Evolutionary conservation across 176 grass and related monocot genomes (phyloP).

Genomic region (Oryza punctata): DNA sequence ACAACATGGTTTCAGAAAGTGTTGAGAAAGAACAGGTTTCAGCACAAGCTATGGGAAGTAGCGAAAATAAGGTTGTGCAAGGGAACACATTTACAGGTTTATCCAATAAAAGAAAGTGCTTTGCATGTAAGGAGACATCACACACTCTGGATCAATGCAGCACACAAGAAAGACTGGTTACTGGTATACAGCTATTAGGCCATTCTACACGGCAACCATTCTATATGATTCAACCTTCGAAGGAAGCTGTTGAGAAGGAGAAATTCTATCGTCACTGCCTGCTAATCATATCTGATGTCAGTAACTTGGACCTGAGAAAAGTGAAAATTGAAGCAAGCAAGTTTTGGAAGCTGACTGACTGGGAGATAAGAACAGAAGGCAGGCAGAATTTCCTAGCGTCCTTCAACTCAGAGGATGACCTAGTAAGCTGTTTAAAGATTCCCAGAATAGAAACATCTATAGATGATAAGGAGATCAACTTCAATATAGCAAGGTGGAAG

Average conservation of each 20-base stretch:
- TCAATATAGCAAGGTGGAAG: slow-evolving; percentile 34
- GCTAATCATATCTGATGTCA: slow-evolving; percentile 26
- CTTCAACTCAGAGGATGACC: slow-evolving; percentile 35
- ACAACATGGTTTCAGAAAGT: no score
- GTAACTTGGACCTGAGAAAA: slow-evolving; percentile 18
- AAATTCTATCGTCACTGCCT: slow-evolving; percentile 34
- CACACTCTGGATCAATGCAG: slow-evolving; percentile 41
- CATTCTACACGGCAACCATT: slow-evolving; percentile 43
- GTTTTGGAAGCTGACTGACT: slow-evolving; percentile 27
- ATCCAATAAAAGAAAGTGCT: slow-evolving; percentile 18
- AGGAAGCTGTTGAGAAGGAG: slow-evolving; percentile 8
- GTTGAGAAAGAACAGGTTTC: no score
- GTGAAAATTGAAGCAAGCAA: slow-evolving; percentile 39
- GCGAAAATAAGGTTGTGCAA: no score
- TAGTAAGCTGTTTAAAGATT: slow-evolving; percentile 35
- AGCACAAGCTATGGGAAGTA: no score
- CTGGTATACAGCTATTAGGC: slow-evolving; percentile 15
- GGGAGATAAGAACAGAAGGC: slow-evolving; percentile 43
- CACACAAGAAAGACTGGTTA: slow-evolving; percentile 28
- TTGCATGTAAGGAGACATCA: slow-evolving; percentile 42
- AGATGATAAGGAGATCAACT: slow-evolving; percentile 14
- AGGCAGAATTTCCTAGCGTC: slow-evolving; percentile 30
- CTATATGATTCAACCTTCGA: slow-evolving; percentile 30
- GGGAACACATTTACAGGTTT: background rate
- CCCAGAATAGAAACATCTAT: slow-evolving; percentile 16